Evolutionary conservation across 805 yeast genomes (phyloP), one percentile per base, ranked within the genome.

Genomic region (Torulaspora indica): DNA sequence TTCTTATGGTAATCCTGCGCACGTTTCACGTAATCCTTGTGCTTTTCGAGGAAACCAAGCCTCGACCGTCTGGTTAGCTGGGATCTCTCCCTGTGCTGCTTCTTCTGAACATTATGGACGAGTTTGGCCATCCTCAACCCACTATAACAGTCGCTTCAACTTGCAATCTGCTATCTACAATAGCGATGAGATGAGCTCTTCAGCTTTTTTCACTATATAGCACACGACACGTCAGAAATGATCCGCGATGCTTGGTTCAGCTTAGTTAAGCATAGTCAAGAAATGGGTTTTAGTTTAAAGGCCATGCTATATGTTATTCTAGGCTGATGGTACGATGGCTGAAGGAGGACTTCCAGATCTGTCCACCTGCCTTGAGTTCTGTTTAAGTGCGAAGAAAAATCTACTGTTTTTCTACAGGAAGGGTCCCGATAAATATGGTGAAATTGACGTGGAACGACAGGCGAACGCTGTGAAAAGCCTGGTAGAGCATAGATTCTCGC

Each of bases 11-110:
- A 80, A 54, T 81, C 82, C 45, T 68, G 71, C 0, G 96, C 91
- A 54, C 89, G 77, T 36, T 78, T 78, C 52, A 72, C 76, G 61
- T 85, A 85, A 63, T 85, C 95, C 65, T 85, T 84, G 73, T 93
- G 93, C 76, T 93, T 93, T 68, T 93, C 98, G 35, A 93, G 73
- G 28, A 90, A 78, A 33, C 98, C 98, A 66, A 75, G 80, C 61
- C 77, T 77, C 55, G 78, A 71, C 46, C 98, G 75, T 35, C 77
- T 81, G 37, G 71, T 73, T 1, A 91, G 85, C 67, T 93, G 98
- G 5, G 96, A 77, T 58, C 98, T 79, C 70, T 93, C 98, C 46
- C 89, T 73, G 60, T 93, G 98, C 71, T 93, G 98, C 61, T 88
- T 93, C 72, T 95, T 93, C 66, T 91, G 97, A 8, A 91, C 82